Conservation (phyloP, 139 green algal species). For the Trebouxia sp. region DNA sequence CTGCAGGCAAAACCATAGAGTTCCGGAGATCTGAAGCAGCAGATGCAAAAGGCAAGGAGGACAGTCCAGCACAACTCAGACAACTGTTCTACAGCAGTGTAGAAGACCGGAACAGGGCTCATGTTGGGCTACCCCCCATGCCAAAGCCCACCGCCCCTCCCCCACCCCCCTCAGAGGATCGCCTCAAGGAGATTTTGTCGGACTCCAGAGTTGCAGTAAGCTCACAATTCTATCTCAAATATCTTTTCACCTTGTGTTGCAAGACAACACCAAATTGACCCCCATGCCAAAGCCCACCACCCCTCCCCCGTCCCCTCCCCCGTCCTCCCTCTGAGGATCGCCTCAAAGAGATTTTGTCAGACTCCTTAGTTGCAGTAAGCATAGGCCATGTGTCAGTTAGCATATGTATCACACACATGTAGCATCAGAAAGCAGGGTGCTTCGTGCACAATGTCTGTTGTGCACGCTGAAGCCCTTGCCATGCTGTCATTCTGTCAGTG, state of each 20-base stretch:
- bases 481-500: no score
- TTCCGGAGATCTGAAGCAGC: constrained; percentile 61
- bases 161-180: constrained; percentile 68
- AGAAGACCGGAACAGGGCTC: constrained; percentile 65
- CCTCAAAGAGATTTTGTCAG: no score
- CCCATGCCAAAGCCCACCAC: not conserved
- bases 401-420: no score
- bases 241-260: not conserved
- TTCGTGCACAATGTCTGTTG: no score
- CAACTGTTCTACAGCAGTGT: constrained; percentile 58
- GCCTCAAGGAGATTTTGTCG: constrained; percentile 72
- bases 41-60: constrained; percentile 55
- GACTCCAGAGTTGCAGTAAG: constrained; percentile 34
- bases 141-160: constrained; percentile 68
- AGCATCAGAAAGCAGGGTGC: no score
- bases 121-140: constrained; percentile 66
- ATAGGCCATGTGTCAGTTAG: no score
- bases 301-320: no score
- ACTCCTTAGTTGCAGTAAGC: no score
- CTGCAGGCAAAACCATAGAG: constrained; percentile 79
- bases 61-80: constrained; percentile 41
- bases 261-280: not conserved
- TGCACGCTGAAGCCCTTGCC: no score
- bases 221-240: not conserved
- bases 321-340: no score